phyloP scores from a whole-genome alignment of 2,329 filamentous ascomycete species.

The Hirsutella minnesotensis region DNA sequence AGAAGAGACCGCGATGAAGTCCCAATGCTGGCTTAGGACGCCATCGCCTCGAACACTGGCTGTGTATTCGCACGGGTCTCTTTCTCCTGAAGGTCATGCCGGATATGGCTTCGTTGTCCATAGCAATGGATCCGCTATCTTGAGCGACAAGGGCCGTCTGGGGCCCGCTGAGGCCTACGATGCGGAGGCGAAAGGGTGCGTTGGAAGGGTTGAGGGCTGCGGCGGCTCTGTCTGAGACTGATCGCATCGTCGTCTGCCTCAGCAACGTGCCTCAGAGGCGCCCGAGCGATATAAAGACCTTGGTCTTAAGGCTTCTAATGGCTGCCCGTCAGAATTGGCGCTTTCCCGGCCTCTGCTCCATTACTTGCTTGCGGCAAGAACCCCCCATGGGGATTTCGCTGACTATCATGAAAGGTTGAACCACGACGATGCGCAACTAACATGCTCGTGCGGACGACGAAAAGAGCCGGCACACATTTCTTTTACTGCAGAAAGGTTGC shows the following conservation, averaged over 20 bases:
- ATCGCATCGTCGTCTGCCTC: background rate
- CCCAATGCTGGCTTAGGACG: background rate
- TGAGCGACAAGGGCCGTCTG: background rate
- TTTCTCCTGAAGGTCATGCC: background rate
- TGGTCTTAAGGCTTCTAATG: background rate
- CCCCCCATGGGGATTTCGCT: too few species aligned
- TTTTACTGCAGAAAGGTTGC: background rate
- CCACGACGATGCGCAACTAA: too few species aligned
- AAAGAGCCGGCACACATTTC: background rate
- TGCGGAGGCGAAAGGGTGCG: background rate
- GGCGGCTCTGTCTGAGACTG: background rate
- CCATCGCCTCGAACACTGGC: background rate
- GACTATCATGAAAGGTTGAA: too few species aligned
- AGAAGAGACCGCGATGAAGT: background rate
- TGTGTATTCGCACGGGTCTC: background rate
- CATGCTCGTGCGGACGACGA: background rate
- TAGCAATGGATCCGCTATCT: background rate
- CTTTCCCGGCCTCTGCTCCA: too few species aligned
- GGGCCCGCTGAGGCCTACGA: background rate
- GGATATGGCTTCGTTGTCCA: background rate
- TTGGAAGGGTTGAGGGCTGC: background rate
- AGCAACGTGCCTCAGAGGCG: background rate
- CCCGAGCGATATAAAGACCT: background rate
- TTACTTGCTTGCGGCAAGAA: too few species aligned
- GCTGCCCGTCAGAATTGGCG: background rate